phyloP scores from a whole-genome alignment of 345 rosid species.

The Kandelia obovata region DNA sequence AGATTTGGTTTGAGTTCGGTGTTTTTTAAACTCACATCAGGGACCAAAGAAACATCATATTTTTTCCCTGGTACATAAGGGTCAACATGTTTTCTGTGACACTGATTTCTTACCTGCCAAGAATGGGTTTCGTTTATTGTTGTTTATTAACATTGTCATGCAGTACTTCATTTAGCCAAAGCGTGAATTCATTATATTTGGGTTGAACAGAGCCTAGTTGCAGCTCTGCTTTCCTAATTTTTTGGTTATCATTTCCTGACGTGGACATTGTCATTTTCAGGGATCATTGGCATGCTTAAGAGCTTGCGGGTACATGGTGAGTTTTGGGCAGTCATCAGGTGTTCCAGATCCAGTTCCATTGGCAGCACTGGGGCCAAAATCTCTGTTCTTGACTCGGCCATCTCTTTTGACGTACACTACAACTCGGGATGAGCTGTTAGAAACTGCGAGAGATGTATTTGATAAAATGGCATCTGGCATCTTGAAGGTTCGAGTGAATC shows the following conservation, averaged over 20 bases:
- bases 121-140: too few species aligned
- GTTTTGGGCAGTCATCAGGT: conserved; percentile 89
- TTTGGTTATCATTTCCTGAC: neutral
- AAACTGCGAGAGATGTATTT: conserved; percentile 69
- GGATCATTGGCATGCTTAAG: conserved; percentile 83
- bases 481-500: conserved; percentile 58
- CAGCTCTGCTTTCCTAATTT: neutral
- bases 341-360: conserved; percentile 66
- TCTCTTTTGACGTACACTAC: conserved; percentile 62
- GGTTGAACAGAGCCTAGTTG: neutral
- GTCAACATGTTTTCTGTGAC: too few species aligned
- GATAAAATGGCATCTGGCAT: conserved; percentile 56
- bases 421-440: conserved; percentile 71
- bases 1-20: neutral
- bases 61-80: too few species aligned
- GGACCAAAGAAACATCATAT: too few species aligned
- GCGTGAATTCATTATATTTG: neutral
- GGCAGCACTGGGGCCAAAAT: conserved; percentile 66
- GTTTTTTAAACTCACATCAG: too few species aligned
- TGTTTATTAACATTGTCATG: too few species aligned
- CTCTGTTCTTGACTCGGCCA: conserved; percentile 82
- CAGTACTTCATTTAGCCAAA: too few species aligned
- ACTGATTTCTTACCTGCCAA: too few species aligned
- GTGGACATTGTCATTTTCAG: conserved; percentile 26
- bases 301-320: conserved; percentile 76